phyloP scores from a whole-genome alignment of 257 asterid genomes.

The Salvia hispanica region DNA sequence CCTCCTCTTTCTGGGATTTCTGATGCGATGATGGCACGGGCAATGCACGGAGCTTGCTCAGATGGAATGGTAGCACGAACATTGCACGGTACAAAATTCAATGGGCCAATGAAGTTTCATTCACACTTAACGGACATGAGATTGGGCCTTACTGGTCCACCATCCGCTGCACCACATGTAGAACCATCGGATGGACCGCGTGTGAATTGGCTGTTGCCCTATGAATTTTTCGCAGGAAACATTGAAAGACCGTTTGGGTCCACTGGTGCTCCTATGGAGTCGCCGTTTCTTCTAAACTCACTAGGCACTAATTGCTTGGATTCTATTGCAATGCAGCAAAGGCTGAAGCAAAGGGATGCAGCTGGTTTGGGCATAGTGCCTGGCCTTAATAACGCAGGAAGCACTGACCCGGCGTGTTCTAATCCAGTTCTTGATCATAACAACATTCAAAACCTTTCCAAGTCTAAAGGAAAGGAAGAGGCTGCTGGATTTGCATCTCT shows the following conservation, averaged over 20 bases:
- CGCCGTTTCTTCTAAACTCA: constrained; percentile 62
- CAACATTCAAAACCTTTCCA: constrained; percentile 36
- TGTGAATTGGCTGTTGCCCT: constrained; percentile 54
- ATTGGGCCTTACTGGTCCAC: constrained; percentile 67
- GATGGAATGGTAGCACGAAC: constrained; percentile 60
- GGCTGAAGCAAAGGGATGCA: constrained; percentile 44
- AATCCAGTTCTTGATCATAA: constrained; percentile 32
- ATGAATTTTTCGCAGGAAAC: constrained; percentile 51
- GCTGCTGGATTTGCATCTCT: constrained; percentile 41
- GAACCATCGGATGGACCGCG: constrained; percentile 53
- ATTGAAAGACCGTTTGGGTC: constrained; percentile 46
- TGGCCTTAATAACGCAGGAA: constrained; percentile 43
- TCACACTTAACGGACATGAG: constrained; percentile 81
- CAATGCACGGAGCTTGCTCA: constrained; percentile 47
- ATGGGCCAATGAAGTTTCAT: constrained; percentile 58
- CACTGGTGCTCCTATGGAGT: constrained; percentile 43
- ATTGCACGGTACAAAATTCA: constrained; percentile 57
- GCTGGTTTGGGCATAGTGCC: constrained; percentile 51
- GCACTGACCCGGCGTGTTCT: constrained; percentile 42
- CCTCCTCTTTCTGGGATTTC: constrained; percentile 64
- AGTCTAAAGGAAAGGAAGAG: constrained; percentile 64
- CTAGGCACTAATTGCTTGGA: constrained; percentile 58
- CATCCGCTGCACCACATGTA: constrained; percentile 43
- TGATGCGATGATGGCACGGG: constrained; percentile 71
- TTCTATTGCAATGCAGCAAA: constrained; percentile 49